phyloP scores from a whole-genome alignment of 2,329 filamentous ascomycete species.

The Cercospora sojina region DNA sequence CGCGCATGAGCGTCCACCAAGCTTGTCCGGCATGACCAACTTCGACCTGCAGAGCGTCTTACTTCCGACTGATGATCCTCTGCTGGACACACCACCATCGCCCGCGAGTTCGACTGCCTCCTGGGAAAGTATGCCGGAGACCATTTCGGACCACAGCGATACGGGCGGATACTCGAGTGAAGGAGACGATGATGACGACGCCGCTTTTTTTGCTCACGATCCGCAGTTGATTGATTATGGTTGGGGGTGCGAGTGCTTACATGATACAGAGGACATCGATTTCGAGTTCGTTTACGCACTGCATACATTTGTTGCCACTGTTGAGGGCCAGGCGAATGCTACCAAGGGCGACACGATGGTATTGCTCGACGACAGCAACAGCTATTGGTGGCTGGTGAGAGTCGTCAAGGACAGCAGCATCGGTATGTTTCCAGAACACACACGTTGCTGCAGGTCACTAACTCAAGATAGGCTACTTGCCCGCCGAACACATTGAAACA shows the following conservation, averaged over 20 bases:
- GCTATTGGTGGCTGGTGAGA: slow-evolving; percentile 98
- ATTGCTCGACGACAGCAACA: slow-evolving; percentile 95
- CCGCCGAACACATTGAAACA: slow-evolving; percentile 97
- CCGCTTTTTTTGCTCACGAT: slow-evolving; percentile 58
- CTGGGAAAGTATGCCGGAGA: slow-evolving; percentile 34
- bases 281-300: slow-evolving; percentile 99
- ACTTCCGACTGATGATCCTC: slow-evolving; percentile 45
- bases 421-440: slow-evolving; percentile 48
- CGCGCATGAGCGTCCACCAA: slow-evolving; percentile 25
- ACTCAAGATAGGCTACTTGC: slow-evolving; percentile 71
- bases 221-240: slow-evolving; percentile 67
- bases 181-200: slow-evolving; percentile 58
- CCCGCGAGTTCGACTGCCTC: slow-evolving; percentile 30
- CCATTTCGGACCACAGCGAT: slow-evolving; percentile 23
- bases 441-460: not conserved
- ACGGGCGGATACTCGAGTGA: slow-evolving; percentile 8
- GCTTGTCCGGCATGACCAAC: slow-evolving; percentile 30
- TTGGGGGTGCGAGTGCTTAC: slow-evolving; percentile 83
- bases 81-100: slow-evolving; percentile 41
- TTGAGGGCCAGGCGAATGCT: slow-evolving; percentile 96
- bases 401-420: slow-evolving; percentile 98
- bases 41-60: slow-evolving; percentile 42
- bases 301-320: slow-evolving; percentile 95
- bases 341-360: slow-evolving; percentile 99
- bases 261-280: slow-evolving; percentile 94